Evolutionary conservation across 1,139 yeast species (phyloP).

Genomic region (Sugiyamaella sp.): DNA sequence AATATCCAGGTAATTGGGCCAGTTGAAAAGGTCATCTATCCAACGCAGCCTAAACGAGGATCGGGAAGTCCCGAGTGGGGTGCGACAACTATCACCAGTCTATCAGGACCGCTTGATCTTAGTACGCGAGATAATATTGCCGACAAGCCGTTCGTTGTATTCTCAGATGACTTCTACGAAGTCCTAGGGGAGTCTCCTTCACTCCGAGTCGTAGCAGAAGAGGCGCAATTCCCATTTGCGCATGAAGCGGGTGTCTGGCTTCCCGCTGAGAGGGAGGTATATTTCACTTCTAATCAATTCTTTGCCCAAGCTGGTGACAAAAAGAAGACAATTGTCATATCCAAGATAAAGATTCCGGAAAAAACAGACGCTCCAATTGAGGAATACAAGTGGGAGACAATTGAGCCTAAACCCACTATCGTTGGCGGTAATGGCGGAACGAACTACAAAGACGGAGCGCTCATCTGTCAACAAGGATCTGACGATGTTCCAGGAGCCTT

Average conservation of each 20-base stretch:
- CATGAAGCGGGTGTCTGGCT: slow-evolving; percentile 37
- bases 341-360: slow-evolving; percentile 22
- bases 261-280: slow-evolving; percentile 30
- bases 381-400: slow-evolving; percentile 24
- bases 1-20: slow-evolving; percentile 13
- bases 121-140: slow-evolving; percentile 3
- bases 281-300: slow-evolving; percentile 33
- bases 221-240: slow-evolving; percentile 29
- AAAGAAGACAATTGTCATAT: slow-evolving; percentile 15
- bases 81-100: slow-evolving; percentile 2
- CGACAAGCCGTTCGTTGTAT: slow-evolving; percentile 26
- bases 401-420: slow-evolving; percentile 29
- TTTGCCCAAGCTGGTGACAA: slow-evolving; percentile 19
- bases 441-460: slow-evolving; percentile 28
- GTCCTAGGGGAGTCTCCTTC: slow-evolving; percentile 23
- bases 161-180: slow-evolving; percentile 19
- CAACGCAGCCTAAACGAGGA: slow-evolving; percentile 15
- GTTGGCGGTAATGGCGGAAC: slow-evolving; percentile 33
- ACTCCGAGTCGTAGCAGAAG: slow-evolving; percentile 25
- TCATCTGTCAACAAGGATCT: slow-evolving; percentile 34
- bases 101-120: slow-evolving; percentile 14
- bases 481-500: slow-evolving; percentile 27
- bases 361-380: slow-evolving; percentile 15
- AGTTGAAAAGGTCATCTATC: slow-evolving; percentile 1
- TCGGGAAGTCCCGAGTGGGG: slow-evolving; percentile 17